Evolutionary conservation across 2,329 filamentous ascomycete genomes (phyloP), one percentile per base, ranked within the genome.

Genomic region (Helminthosporium solani): DNA sequence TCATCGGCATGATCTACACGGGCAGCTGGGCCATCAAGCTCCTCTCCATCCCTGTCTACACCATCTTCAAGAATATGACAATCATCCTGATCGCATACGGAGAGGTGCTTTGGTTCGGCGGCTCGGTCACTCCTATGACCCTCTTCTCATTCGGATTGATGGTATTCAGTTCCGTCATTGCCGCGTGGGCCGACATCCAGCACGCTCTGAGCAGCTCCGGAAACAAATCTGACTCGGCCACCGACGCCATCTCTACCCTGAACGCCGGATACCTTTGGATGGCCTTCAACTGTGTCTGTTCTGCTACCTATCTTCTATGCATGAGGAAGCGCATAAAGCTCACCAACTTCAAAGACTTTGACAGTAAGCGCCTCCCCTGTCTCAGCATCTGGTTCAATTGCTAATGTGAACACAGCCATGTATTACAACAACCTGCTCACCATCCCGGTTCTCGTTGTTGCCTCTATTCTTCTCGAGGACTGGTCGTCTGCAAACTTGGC

Each of bases 281-380:
- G 91, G 79, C 90, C 61, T 77, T 96, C 74, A 99, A 99, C 73
- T 96, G 96, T 64, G 83, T 97, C 70, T 96, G 90, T 79, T 92
- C 88, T 21, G 90, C 94, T 1, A 83, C 88, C 18, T 97, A 95
- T 63, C 79, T 97, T 37, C 75, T 99, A 54, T 83, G 87, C 58
- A 97, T 96, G 92, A 86, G 94, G 70, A 97, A 97, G 80, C 87
- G 95, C 57, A 97, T 99, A 72, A 97, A 97, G 85, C 84, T 95
- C 75, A 96, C 95, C 78, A 96, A 96, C 79, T 97, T 99, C 77
- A 96, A 96, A 81, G 94, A 97, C 71, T 97, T 95, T 78, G 94
- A 99, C 72, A 96, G 92, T 96, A 81, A 75, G 92, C 49, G 23
- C 33, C 33, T 34, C 35, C 30, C 28, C 8, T 12, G n/a, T n/a